These are phyloP conservation scores for Limonium bicolor DNA, from an alignment of 148 eudicot species.

Conservation along the genomic window DNA sequence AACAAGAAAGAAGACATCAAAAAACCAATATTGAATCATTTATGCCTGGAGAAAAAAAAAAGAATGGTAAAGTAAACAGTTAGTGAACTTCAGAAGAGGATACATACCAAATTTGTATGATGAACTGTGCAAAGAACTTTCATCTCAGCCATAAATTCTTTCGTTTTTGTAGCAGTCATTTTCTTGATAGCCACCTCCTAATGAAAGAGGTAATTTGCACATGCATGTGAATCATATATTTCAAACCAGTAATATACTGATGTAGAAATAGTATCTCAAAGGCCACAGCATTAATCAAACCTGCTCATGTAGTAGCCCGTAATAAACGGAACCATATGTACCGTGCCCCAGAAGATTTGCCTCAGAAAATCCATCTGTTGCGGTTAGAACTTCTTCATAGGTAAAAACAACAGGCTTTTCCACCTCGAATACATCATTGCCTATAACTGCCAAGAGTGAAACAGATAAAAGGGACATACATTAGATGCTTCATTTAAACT, in stretches of 20 bases:
- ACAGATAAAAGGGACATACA: too few species aligned
- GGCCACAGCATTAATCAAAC: slow-evolving; percentile 19
- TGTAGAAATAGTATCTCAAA: not conserved
- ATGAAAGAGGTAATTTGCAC: not conserved
- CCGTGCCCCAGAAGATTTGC: slow-evolving; percentile 94
- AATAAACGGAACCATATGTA: slow-evolving; percentile 87
- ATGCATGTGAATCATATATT: too few species aligned
- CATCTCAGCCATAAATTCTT: slow-evolving; percentile 84
- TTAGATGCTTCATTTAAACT: not conserved
- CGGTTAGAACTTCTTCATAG: slow-evolving; percentile 50
- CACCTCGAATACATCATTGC: slow-evolving; percentile 70
- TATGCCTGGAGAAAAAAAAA: too few species aligned
- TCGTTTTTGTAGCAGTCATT: slow-evolving; percentile 93
- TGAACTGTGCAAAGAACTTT: slow-evolving; percentile 95
- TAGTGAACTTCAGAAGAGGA: too few species aligned
- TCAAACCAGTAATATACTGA: not conserved
- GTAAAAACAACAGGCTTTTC: slow-evolving; percentile 81
- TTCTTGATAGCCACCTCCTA: slow-evolving; percentile 94
- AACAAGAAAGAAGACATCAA: too few species aligned
- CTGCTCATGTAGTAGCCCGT: slow-evolving; percentile 79
- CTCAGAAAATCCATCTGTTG: slow-evolving; percentile 79
- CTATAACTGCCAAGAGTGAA: slow-evolving; percentile 37
- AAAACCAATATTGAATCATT: too few species aligned
- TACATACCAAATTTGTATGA: slow-evolving; percentile 81
- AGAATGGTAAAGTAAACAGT: too few species aligned